Percentiles rank a stretch among this genome's conserved stretches.
Conservation (phyloP, 2,329 filamentous ascomycete genomes). For the Hyphodiscus sp. region DNA sequence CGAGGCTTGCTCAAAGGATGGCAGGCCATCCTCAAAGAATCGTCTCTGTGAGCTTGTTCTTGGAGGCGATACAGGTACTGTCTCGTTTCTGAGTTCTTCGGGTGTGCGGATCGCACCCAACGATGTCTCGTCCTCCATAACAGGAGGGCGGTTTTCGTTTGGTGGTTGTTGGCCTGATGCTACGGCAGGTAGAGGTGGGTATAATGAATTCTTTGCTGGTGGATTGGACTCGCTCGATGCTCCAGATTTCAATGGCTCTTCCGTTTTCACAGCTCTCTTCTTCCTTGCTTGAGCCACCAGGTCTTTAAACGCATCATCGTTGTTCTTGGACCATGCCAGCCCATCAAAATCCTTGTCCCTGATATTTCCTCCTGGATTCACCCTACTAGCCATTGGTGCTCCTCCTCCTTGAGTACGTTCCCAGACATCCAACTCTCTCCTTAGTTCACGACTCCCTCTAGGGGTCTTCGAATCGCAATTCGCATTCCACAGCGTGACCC, state of each 20-base stretch:
- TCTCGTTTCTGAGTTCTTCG: background rate
- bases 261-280: slow-evolving; percentile 34
- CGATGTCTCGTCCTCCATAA: background rate
- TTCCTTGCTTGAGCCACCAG: slow-evolving; percentile 70
- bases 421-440: slow-evolving; percentile 79
- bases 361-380: slow-evolving; percentile 43
- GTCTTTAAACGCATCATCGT: slow-evolving; percentile 70
- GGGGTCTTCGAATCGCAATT: slow-evolving; percentile 83
- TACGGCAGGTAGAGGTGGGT: too few species aligned
- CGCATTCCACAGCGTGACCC: slow-evolving; percentile 93
- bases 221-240: background rate
- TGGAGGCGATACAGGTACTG: background rate
- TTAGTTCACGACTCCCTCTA: slow-evolving; percentile 61
- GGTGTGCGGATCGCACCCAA: background rate
- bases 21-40: background rate
- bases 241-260: background rate
- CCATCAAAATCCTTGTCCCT: slow-evolving; percentile 88
- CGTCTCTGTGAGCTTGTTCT: background rate
- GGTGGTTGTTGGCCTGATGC: background rate
- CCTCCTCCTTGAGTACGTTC: slow-evolving; percentile 72
- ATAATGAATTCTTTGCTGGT: too few species aligned
- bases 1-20: background rate
- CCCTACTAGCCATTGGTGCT: slow-evolving; percentile 37
- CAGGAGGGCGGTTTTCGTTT: background rate
- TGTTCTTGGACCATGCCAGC: slow-evolving; percentile 63